Evolutionary conservation across 306 rosid species (phyloP).

Genomic region (Fagus sylvatica): DNA sequence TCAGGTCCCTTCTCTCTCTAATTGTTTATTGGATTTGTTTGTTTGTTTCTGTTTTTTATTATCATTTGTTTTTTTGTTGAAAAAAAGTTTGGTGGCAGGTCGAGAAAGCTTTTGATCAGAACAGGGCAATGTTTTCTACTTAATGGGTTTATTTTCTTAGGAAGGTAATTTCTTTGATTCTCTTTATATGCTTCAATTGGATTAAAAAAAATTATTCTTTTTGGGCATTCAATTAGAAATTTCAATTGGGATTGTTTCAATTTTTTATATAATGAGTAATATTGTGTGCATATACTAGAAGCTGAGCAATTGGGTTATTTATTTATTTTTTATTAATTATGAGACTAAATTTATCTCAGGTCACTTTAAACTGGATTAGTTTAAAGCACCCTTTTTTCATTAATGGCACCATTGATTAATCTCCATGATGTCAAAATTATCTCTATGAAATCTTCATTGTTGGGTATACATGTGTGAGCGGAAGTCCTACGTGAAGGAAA

Average conservation of each 20-base stretch:
- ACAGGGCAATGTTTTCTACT: constrained; percentile 91
- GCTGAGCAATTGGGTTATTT: background rate
- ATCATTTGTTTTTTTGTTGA: no score
- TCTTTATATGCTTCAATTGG: background rate
- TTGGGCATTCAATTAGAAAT: background rate
- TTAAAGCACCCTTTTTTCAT: no score
- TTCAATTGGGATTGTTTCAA: background rate
- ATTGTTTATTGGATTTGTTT: background rate
- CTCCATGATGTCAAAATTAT: no score
- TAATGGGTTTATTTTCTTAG: constrained; percentile 85
- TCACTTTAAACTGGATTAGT: no score
- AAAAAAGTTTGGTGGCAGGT: constrained; percentile 35
- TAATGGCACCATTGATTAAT: no score
- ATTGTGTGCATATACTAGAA: background rate
- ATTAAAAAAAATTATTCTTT: background rate
- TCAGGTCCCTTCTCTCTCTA: constrained; percentile 32
- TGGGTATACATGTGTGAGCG: no score
- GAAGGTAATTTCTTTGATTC: constrained; percentile 51
- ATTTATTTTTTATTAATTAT: no score
- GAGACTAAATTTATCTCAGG: no score
- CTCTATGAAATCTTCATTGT: no score
- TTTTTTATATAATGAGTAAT: background rate
- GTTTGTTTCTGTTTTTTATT: background rate
- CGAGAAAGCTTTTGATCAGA: constrained; percentile 58
- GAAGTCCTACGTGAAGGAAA: no score